Evolutionary conservation across 108 stramenopile genomes (phyloP), one percentile per base, ranked within the genome.

Genomic region (Fragilariopsis cylindrus): DNA sequence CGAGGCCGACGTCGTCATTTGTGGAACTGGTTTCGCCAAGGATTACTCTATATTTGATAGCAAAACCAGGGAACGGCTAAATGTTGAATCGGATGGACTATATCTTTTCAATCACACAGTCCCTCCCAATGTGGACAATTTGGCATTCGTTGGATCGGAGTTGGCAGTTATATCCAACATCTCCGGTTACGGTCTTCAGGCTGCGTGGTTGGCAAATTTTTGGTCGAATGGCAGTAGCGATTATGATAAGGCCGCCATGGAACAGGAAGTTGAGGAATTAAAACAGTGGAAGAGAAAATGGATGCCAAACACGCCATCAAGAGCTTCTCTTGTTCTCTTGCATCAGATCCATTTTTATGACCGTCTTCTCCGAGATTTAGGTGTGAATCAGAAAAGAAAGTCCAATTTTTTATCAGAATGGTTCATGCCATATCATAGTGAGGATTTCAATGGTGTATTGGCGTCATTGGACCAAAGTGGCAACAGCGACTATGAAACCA

Each of bases 311-410:
- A 72, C 75, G 21, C 18, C 70, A 41, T 45, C 69, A 50, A 75
- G 78, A 40, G 57, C 48, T 11, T 44, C 44, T 1, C 44, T 71
- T 15, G 75, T 79, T 18, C 30, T 79, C 15, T 48, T 79, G 19
- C 78, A 79, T 41, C 78, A 79, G 42, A 75, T 70, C 9, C 78
- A 79, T 49, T 79, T 60, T 16, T 43, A 79, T 52, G 78, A 79
- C 47, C 75, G 71, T 12, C 30, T 79, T 15, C 12, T 79, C 70
- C 15, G 43, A 42, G 78, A 79, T 41, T 76, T 79, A 69, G 78
- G 78, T 11, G 54, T 71, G 48, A 62, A 79, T 11, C 56, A 40
- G 3, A 12, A 54, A 21, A 50, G 78, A 18, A 79, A 79, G 69
- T 42, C 54, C 12, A 79, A 79, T n/a, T 12, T 62, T 2, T 19